A percentile compares a stretch with the other conserved stretches of the same genome.
Conservation (phyloP, 2,329 filamentous ascomycete species). For the Cadophora gregata region DNA sequence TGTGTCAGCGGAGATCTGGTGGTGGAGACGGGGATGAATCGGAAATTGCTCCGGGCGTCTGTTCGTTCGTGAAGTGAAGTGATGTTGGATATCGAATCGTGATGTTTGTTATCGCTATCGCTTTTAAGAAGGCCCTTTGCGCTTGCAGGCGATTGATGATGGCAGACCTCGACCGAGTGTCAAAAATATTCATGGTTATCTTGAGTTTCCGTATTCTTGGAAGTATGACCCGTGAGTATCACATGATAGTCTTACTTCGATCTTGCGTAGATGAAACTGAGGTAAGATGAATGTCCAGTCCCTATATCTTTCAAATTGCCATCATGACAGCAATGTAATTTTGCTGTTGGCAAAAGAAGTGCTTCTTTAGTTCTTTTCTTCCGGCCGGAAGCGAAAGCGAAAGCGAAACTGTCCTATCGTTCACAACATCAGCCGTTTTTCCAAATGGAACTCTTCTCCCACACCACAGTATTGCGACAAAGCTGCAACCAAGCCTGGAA, state of each 20-base stretch:
- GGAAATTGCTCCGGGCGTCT: background rate
- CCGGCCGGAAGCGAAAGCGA: background rate
- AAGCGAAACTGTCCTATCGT: background rate
- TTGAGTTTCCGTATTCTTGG: no score
- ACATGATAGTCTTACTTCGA: background rate
- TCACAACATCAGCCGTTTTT: background rate
- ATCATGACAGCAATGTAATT: background rate
- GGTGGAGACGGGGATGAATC: conserved; percentile 3
- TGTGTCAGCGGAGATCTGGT: conserved; percentile 6
- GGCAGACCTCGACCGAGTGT: no score
- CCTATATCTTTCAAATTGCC: background rate
- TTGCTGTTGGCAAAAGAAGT: background rate
- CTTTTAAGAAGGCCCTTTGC: no score
- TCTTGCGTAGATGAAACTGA: background rate
- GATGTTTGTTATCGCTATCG: no score
- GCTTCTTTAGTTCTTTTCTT: background rate
- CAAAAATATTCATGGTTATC: no score
- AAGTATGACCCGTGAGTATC: background rate
- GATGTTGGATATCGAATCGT: no score
- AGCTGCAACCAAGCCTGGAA: background rate
- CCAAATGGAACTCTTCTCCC: background rate
- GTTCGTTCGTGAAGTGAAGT: background rate
- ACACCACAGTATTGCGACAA: background rate
- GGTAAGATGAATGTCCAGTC: no score
- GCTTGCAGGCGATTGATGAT: no score